phyloP scores from a whole-genome alignment of 768 basidiomycete species.

The Solioccasus polychromus region DNA sequence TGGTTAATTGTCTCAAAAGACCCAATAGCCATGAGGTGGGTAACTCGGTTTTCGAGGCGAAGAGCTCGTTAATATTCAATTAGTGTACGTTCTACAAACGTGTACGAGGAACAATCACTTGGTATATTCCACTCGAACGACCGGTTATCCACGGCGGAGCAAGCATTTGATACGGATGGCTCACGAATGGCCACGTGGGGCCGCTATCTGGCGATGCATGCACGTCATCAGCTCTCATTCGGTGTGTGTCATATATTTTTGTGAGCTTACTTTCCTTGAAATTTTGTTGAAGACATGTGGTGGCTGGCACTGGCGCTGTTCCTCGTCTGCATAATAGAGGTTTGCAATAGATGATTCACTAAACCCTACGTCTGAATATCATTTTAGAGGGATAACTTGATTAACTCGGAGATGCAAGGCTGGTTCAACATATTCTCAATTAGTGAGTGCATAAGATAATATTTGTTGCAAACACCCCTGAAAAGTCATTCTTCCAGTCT shows the following conservation, averaged over 20 bases:
- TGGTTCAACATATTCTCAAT: slow-evolving; percentile 89
- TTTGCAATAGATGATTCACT: slow-evolving; percentile 28
- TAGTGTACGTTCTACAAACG: slow-evolving; percentile 89
- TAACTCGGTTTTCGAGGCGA: neutral
- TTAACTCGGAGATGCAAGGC: slow-evolving; percentile 44
- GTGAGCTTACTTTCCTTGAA: neutral
- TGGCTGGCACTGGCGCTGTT: slow-evolving; percentile 85
- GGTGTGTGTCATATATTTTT: slow-evolving; percentile 44
- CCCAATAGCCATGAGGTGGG: slow-evolving; percentile 77
- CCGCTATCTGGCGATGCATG: slow-evolving; percentile 77
- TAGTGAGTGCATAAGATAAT: slow-evolving; percentile 44
- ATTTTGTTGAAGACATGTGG: slow-evolving; percentile 81
- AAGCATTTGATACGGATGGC: slow-evolving; percentile 41
- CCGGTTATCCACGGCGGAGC: slow-evolving; percentile 46
- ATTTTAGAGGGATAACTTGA: slow-evolving; percentile 55
- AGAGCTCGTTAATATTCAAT: neutral
- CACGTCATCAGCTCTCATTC: slow-evolving; percentile 86
- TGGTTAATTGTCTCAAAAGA: slow-evolving; percentile 38
- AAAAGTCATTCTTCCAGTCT: slow-evolving; percentile 45
- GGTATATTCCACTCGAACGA: slow-evolving; percentile 65
- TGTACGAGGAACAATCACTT: slow-evolving; percentile 91
- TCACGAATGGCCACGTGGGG: slow-evolving; percentile 67
- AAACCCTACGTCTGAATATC: neutral
- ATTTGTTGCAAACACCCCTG: neutral
- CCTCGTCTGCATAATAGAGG: slow-evolving; percentile 92